Percentiles rank a stretch among this genome's conserved stretches.
Conservation (phyloP, 129 eudicot genomes). For the Glebionis coronaria region DNA sequence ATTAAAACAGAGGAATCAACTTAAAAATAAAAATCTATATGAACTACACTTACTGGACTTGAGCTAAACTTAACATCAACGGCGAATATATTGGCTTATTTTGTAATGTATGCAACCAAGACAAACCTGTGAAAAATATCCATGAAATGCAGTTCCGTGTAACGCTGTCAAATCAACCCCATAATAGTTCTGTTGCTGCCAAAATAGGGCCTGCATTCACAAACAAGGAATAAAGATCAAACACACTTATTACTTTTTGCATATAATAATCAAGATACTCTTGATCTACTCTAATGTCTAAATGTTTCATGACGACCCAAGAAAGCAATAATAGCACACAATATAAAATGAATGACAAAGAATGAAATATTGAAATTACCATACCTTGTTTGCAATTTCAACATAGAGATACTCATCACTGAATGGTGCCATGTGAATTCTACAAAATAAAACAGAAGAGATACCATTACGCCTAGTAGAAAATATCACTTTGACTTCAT, state of each 20-base stretch:
- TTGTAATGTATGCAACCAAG: constrained; percentile 8
- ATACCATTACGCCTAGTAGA: no score
- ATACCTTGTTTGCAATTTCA: constrained; percentile 92
- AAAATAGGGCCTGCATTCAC: constrained; percentile 71
- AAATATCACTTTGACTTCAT: no score
- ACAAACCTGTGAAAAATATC: constrained; percentile 92
- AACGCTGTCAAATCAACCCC: constrained; percentile 93
- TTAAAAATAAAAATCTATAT: no score
- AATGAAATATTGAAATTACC: background rate
- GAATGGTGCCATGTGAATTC: constrained; percentile 99
- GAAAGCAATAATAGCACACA: constrained; percentile 5
- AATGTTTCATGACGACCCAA: no score
- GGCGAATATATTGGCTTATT: background rate
- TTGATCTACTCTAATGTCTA: background rate
- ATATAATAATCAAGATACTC: constrained; percentile 5
- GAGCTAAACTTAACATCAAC: background rate
- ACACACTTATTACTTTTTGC: background rate
- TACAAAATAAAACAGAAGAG: constrained; percentile 27
- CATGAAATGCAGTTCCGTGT: constrained; percentile 85
- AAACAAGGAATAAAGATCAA: constrained; percentile 15
- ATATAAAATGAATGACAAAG: background rate
- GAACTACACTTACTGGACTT: no score
- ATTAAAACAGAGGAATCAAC: no score
- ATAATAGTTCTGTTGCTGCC: constrained; percentile 96
- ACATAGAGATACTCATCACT: constrained; percentile 75